Percentiles rank a stretch among this genome's conserved stretches.
Conservation (phyloP, 495 filamentous ascomycete genomes). For the Pyronema omphalodes region DNA sequence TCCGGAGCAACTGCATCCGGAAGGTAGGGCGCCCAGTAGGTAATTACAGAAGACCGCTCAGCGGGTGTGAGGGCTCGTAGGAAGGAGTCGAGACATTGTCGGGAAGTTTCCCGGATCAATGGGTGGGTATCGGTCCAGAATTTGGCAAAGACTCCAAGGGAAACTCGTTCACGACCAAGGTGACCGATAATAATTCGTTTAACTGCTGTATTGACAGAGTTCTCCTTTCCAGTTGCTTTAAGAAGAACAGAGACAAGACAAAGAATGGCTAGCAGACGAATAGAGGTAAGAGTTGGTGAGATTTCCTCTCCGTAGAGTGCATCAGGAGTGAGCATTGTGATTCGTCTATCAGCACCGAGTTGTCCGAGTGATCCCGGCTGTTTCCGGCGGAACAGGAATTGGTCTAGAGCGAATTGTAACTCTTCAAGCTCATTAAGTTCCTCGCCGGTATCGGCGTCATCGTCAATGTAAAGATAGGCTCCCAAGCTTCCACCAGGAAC, state of each 20-base stretch:
- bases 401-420: conserved; percentile 9
- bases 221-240: conserved; percentile 13
- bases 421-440: conserved; percentile 7
- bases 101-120: conserved; percentile 11
- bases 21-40: conserved; percentile 13
- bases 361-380: conserved; percentile 12
- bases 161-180: neutral
- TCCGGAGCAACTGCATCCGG: conserved; percentile 17
- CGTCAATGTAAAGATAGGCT: neutral
- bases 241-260: conserved; percentile 11
- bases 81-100: conserved; percentile 9
- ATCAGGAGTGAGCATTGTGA: conserved; percentile 10
- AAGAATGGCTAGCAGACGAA: conserved; percentile 13
- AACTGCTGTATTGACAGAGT: conserved; percentile 6
- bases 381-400: conserved; percentile 16
- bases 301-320: conserved; percentile 1
- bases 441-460: conserved; percentile 2
- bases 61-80: conserved; percentile 8
- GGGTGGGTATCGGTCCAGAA: conserved; percentile 21
- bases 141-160: conserved; percentile 21
- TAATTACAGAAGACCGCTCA: neutral
- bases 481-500: conserved; percentile 9
- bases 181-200: neutral
- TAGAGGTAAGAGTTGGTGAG: conserved; percentile 14
- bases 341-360: conserved; percentile 13